A percentile compares a stretch with the other conserved stretches of the same genome.
Conservation (phyloP, 495 filamentous ascomycete genomes). For the Diplogelasinospora grovesii region DNA sequence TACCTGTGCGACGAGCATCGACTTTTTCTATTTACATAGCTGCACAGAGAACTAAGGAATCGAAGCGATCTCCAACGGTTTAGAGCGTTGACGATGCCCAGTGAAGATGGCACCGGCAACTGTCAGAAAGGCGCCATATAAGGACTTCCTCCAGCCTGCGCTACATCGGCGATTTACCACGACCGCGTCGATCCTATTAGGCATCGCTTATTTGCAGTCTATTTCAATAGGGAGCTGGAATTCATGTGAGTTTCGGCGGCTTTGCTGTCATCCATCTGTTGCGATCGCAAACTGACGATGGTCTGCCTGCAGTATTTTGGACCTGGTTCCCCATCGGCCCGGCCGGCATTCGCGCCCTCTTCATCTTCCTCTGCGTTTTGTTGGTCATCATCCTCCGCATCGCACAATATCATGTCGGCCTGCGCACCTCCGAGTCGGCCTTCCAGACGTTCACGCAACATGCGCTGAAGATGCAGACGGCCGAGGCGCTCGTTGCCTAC, state of each 20-base stretch:
- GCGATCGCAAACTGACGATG: conserved; percentile 5
- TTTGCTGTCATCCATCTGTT: no score
- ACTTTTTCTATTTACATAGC: conserved; percentile 13
- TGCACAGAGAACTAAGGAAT: neutral
- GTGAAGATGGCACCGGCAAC: conserved; percentile 35
- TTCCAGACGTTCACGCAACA: conserved; percentile 53
- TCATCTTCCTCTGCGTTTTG: conserved; percentile 70
- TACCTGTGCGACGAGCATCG: neutral
- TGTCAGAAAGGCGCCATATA: conserved; percentile 52
- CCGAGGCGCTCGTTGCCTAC: conserved; percentile 66
- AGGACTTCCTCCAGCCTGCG: conserved; percentile 84
- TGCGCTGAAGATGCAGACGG: conserved; percentile 49
- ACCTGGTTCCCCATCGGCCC: conserved; percentile 75
- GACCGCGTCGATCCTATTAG: conserved; percentile 58
- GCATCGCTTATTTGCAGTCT: conserved; percentile 68
- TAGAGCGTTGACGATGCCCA: conserved; percentile 30
- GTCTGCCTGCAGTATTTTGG: conserved; percentile 64
- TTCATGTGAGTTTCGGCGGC: conserved; percentile 47
- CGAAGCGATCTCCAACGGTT: no score
- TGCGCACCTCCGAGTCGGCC: conserved; percentile 62
- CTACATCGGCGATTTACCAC: conserved; percentile 80
- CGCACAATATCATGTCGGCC: conserved; percentile 70
- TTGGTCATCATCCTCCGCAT: conserved; percentile 70
- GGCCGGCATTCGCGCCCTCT: conserved; percentile 65
- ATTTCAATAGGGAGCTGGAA: conserved; percentile 63